These are phyloP conservation scores for Aspergillus steynii DNA, from an alignment of 495 filamentous ascomycete genomes.

Conservation along the genomic window DNA sequence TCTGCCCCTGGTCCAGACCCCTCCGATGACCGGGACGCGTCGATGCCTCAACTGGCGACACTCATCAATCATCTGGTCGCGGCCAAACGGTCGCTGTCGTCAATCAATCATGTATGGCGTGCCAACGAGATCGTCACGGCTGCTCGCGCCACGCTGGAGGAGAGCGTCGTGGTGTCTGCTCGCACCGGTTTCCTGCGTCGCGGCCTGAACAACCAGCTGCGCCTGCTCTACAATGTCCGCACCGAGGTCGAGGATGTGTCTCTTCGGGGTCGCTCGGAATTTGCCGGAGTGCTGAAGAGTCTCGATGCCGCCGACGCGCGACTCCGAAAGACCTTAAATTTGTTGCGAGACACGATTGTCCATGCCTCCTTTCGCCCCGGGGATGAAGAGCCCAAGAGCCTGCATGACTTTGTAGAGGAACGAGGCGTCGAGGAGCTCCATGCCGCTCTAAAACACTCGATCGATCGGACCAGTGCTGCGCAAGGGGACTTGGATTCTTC, in stretches of 20 bases:
- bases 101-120: constrained; percentile 77
- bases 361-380: constrained; percentile 71
- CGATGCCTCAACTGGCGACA: constrained; percentile 57
- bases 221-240: constrained; percentile 66
- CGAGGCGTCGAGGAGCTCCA: constrained; percentile 69
- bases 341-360: constrained; percentile 70
- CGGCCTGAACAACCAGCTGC: constrained; percentile 71
- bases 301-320: constrained; percentile 74
- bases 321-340: constrained; percentile 68
- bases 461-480: constrained; percentile 55
- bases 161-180: constrained; percentile 74
- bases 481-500: constrained; percentile 54
- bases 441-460: constrained; percentile 64
- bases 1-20: constrained; percentile 13
- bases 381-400: constrained; percentile 63
- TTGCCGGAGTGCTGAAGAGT: constrained; percentile 61
- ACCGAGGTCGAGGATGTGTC: constrained; percentile 58
- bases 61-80: constrained; percentile 81
- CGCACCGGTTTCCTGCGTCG: constrained; percentile 74
- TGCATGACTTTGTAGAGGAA: constrained; percentile 92
- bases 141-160: constrained; percentile 74
- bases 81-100: constrained; percentile 89
- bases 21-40: constrained; percentile 17
- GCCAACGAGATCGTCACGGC: constrained; percentile 83
- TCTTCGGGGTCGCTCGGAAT: constrained; percentile 54